Base-by-base conservation (phyloP, 1,284 basidiomycete species). In the Boletus sp. region DNA sequence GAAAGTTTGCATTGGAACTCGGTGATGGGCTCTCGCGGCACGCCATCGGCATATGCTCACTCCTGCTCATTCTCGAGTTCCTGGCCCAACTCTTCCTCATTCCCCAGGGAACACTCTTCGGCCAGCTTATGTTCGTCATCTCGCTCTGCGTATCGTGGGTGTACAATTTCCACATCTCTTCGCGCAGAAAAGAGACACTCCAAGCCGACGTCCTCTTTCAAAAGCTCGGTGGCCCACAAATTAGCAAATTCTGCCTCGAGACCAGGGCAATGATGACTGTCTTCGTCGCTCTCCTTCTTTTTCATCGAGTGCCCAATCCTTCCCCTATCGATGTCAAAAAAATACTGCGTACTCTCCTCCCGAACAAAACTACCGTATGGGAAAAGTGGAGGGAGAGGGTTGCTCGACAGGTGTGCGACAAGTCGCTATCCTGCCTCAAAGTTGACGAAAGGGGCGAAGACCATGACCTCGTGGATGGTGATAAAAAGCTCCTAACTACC, bases 101-200 rank as follows among this genome's bases (percentile, higher is more conserved):
- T 20, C 72, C 70, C 16, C 71, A 72, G 39, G 64, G 63, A 29
- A 43, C 51, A 7, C 56, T 70, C 6, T 71, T 71, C 27, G 68
- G 69, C 13, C 69, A 71, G 33, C 53, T 68, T 43, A 70, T 71
- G 64, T 72, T 72, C 39, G 60, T 72, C 20, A 51, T 57, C 16
- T 70, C 71, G 1, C 64, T 72, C 29, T 68, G 63, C 13, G 62
- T 70, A 9, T 70, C 70, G 8, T 71, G 70, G 72, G 36, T 18
- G 22, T 70, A 72, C 54, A 72, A 68, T 27, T 67, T 62, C 27
- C 56, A 50, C 46, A 50, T 73, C 7, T 70, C 69, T 3, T 72
- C 63, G 8, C 31, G 63, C 33, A 55, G 63, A 43, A 63, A 57
- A 29, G 69, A 74, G 29, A 52, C 47, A 16, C 57, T 72, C 4